Evolutionary conservation across 169 alveolate species (phyloP).

Genomic region (Plasmodium inui): DNA sequence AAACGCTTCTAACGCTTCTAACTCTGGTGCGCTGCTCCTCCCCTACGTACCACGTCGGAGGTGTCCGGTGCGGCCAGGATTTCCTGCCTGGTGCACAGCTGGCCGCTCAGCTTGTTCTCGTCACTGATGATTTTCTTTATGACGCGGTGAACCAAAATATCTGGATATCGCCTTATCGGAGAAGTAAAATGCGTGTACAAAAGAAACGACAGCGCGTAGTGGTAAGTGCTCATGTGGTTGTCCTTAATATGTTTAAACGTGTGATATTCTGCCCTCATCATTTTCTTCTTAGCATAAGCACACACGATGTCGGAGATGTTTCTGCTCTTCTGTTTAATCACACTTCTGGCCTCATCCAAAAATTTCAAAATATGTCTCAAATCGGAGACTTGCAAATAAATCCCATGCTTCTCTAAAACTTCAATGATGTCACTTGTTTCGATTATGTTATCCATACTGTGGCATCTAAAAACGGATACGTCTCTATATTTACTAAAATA

Average conservation of each 20-base stretch:
- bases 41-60: slow-evolving; percentile 29
- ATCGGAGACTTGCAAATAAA: slow-evolving; percentile 13
- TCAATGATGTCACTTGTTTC: slow-evolving; percentile 60
- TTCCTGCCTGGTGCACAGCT: slow-evolving; percentile 40
- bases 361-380: slow-evolving; percentile 28
- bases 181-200: slow-evolving; percentile 92
- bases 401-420: slow-evolving; percentile 47
- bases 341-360: slow-evolving; percentile 20
- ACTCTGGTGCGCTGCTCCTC: not conserved
- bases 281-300: slow-evolving; percentile 65
- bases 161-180: slow-evolving; percentile 93
- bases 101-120: slow-evolving; percentile 12
- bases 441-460: slow-evolving; percentile 16
- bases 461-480: slow-evolving; percentile 52
- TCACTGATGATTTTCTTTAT: slow-evolving; percentile 86
- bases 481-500: slow-evolving; percentile 67
- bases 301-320: slow-evolving; percentile 43
- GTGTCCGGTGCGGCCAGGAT: slow-evolving; percentile 25
- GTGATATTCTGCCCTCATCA: slow-evolving; percentile 71
- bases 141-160: slow-evolving; percentile 89
- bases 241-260: slow-evolving; percentile 57
- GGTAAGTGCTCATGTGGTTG: slow-evolving; percentile 79
- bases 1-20: not conserved
- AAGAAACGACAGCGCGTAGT: slow-evolving; percentile 88
- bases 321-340: slow-evolving; percentile 19